phyloP scores from a whole-genome alignment of 78 protist species.

The Chrysochromulina parva region DNA sequence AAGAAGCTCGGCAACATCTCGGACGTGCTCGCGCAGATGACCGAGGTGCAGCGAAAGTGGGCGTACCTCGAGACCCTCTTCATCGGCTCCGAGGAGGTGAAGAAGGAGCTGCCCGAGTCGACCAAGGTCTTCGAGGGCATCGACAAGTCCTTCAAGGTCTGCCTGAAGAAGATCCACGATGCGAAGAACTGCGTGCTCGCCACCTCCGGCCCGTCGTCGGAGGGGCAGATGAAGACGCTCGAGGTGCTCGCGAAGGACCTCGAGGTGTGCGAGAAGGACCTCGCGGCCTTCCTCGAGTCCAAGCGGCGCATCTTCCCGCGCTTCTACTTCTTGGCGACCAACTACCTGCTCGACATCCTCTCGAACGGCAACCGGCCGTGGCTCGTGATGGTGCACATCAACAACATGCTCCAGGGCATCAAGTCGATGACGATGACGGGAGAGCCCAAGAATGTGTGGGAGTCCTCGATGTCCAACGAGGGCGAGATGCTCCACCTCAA shows the following conservation, averaged over 20 bases:
- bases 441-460: no score
- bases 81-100: slow-evolving; percentile 66
- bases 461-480: background rate
- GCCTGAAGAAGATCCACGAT: background rate
- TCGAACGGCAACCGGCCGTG: slow-evolving; percentile 30
- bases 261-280: slow-evolving; percentile 59
- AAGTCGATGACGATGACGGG: background rate
- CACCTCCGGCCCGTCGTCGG: background rate
- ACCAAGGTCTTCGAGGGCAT: slow-evolving; percentile 45
- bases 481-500: background rate
- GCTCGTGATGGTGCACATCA: slow-evolving; percentile 18
- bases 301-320: slow-evolving; percentile 65
- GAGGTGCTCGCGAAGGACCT: background rate
- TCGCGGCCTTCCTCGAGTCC: slow-evolving; percentile 60
- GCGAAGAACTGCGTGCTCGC: background rate
- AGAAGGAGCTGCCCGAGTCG: slow-evolving; percentile 62
- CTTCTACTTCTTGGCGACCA: slow-evolving; percentile 60
- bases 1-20: slow-evolving; percentile 29
- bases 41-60: slow-evolving; percentile 66
- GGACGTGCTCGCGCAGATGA: slow-evolving; percentile 25
- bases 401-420: slow-evolving; percentile 43
- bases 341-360: slow-evolving; percentile 62
- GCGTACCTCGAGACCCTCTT: slow-evolving; percentile 54
- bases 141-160: background rate
- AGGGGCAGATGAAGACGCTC: slow-evolving; percentile 34